Evolutionary conservation across 306 rosid genomes (phyloP), one percentile per base, ranked within the genome.

Genomic region (Urtica urens): DNA sequence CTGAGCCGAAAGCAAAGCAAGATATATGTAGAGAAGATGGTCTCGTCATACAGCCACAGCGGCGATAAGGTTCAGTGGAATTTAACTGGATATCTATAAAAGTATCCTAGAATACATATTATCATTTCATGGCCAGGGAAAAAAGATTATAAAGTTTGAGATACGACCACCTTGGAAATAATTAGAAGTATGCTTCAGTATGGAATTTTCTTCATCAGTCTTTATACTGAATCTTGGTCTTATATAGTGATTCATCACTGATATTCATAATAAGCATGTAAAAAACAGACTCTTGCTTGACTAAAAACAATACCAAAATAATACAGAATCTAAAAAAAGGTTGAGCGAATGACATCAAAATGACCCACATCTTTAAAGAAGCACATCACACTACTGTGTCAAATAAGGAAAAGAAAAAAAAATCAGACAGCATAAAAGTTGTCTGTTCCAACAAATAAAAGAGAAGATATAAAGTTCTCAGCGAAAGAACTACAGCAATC

Each of bases 1-100:
- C 40, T 56, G 22, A 42, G 73, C 83, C 58, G 55, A 86, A 82
- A 79, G 77, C 67, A 67, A 56, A 42, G 51, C 21, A 47, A 45
- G 53, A 48, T 44, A 23, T n/a, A 57, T 24, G 16, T 10, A 54
- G 57, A 51, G 47, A 23, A 24, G 3, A 23, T 30, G 20, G 37
- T 38, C n/a, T n/a, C n/a, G n/a, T n/a, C 55, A 58, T 42, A 60
- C 57, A 63, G 69, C 64, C 78, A 76, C n/a, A 43, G 11, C 31
- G 1, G 44, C 51, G 76, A 70, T 46, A 58, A 44, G 76, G 59
- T 62, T 52, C 43, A 68, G 6, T 62, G 57, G 50, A 73, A 59
- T 67, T 62, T 15, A 16, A 51, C 42, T 23, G 18, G 33, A 35
- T 49, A 44, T n/a, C 23, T 53, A 11, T 13, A 17, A 51, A 53